A percentile compares a stretch with the other conserved stretches of the same genome.
Conservation (phyloP, 139 green algal species). For the Zygnema cylindricum region DNA sequence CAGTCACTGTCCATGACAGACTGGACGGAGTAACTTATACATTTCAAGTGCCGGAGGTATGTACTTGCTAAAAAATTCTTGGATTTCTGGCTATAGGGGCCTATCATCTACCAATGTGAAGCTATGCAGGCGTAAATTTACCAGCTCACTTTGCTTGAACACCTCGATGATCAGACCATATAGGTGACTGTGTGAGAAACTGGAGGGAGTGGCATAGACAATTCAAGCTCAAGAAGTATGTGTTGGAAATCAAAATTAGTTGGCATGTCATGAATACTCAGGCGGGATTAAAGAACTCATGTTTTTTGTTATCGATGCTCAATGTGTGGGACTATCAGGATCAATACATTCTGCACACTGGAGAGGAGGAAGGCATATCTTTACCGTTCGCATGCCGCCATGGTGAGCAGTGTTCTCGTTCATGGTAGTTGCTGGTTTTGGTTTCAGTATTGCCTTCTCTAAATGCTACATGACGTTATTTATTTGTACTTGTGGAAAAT, state of each 20-base stretch:
- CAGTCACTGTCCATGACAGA: neutral
- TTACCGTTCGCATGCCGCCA: slow-evolving; percentile 95
- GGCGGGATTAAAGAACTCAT: too few species aligned
- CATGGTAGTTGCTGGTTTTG: slow-evolving; percentile 15
- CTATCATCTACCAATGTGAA: neutral
- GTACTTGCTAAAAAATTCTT: too few species aligned
- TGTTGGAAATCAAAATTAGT: too few species aligned
- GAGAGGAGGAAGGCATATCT: slow-evolving; percentile 87
- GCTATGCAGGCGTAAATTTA: neutral
- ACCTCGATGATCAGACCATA: too few species aligned
- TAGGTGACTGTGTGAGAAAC: neutral
- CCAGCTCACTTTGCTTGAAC: too few species aligned
- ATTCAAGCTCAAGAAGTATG: too few species aligned
- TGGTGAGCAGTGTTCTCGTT: slow-evolving; percentile 77
- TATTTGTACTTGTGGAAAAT: neutral
- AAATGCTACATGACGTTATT: neutral
- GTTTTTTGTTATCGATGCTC: too few species aligned
- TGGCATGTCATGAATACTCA: too few species aligned
- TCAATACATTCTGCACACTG: slow-evolving; percentile 93
- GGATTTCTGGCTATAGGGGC: too few species aligned
- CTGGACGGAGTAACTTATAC: neutral
- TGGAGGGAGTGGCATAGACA: neutral
- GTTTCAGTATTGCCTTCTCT: too few species aligned
- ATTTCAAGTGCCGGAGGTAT: slow-evolving; percentile 27
- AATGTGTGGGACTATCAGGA: slow-evolving; percentile 71